Evolutionary conservation across 306 rosid species (phyloP).

Genomic region (Chamaecrista fasciculata): DNA sequence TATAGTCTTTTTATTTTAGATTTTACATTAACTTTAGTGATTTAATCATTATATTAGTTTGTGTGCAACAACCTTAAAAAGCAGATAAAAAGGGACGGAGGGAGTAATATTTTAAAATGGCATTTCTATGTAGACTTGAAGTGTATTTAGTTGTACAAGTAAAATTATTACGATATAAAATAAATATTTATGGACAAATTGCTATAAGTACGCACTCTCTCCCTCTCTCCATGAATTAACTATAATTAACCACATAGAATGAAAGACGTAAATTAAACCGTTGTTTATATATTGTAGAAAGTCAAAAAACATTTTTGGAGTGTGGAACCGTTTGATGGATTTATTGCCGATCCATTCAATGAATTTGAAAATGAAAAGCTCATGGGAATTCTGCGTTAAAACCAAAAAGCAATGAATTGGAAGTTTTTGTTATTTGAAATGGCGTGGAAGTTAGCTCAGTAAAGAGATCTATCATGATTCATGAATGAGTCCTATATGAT

Average conservation of each 20-base stretch:
- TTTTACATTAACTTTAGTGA: too few relatives aligned
- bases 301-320: constrained; percentile 11
- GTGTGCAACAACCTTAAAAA: too few relatives aligned
- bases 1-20: too few relatives aligned
- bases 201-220: neutral
- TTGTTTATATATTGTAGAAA: neutral
- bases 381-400: constrained; percentile 19
- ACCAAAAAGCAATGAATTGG: neutral
- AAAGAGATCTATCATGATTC: too few relatives aligned
- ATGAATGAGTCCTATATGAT: too few relatives aligned
- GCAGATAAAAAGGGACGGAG: too few relatives aligned
- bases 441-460: constrained; percentile 1
- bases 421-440: constrained; percentile 10
- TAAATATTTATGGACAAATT: neutral
- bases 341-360: constrained; percentile 6
- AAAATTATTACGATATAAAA: neutral
- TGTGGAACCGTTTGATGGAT: neutral
- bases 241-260: neutral
- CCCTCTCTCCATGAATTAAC: neutral
- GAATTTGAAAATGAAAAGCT: constrained; percentile 18
- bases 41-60: too few relatives aligned
- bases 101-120: neutral
- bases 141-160: neutral
- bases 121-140: neutral
- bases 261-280: neutral